These are phyloP conservation scores for Roridomyces roridus DNA, from an alignment of 768 basidiomycete genomes.

Conservation along the genomic window DNA sequence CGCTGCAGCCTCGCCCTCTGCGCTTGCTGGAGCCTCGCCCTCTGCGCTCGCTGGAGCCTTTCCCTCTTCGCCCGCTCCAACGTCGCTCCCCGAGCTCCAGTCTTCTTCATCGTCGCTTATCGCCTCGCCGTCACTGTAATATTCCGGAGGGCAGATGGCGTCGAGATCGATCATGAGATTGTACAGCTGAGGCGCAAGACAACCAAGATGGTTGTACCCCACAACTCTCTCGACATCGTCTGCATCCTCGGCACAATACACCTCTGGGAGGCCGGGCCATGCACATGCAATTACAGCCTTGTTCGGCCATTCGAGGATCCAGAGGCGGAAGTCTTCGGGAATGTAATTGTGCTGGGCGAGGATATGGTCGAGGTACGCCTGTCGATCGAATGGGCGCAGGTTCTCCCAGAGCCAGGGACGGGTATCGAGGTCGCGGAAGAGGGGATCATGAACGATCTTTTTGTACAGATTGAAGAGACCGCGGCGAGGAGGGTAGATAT, in stretches of 20 bases:
- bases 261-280: slow-evolving; percentile 27
- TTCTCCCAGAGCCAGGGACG: slow-evolving; percentile 21
- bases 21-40: no score
- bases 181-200: neutral
- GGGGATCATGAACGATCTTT: slow-evolving; percentile 19
- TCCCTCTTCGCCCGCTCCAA: no score
- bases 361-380: slow-evolving; percentile 21
- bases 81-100: no score
- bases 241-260: neutral
- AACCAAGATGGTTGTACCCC: neutral
- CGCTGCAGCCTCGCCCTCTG: no score
- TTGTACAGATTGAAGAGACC: slow-evolving; percentile 27
- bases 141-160: neutral
- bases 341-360: slow-evolving; percentile 5
- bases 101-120: no score
- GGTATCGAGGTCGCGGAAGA: slow-evolving; percentile 14
- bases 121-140: no score
- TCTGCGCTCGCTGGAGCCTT: no score
- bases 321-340: slow-evolving; percentile 28
- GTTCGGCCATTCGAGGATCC: slow-evolving; percentile 34
- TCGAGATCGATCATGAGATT: neutral
- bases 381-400: slow-evolving; percentile 21
- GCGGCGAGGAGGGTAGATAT: slow-evolving; percentile 26
- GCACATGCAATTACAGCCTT: slow-evolving; percentile 24
- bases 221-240: neutral